Percentiles rank a stretch among this genome's conserved stretches.
Conservation (phyloP, 768 basidiomycete species). For the Panellus pusillus region DNA sequence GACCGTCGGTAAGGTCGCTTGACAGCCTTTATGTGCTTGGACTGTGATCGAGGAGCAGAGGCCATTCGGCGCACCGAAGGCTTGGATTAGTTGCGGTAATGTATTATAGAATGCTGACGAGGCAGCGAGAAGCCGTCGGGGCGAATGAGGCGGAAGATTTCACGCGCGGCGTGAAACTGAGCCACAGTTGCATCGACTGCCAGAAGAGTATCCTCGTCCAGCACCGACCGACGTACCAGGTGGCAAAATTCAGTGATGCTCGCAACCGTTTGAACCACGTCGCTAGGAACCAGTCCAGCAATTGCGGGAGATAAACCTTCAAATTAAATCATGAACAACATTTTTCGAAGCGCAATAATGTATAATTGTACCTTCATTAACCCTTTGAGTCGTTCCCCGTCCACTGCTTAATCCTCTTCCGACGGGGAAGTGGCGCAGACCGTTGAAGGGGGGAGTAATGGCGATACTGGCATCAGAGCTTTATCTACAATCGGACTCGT, state of each 20-base stretch:
- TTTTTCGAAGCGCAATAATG: no score
- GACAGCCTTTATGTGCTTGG: conserved; percentile 34
- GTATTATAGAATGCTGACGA: conserved; percentile 35
- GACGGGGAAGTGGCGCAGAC: conserved; percentile 29
- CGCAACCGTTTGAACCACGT: conserved; percentile 6
- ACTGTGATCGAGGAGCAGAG: conserved; percentile 37
- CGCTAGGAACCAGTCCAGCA: conserved; percentile 12
- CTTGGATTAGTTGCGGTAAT: conserved; percentile 18
- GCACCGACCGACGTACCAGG: conserved; percentile 5
- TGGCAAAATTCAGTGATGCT: conserved; percentile 24
- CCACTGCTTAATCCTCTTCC: conserved; percentile 35
- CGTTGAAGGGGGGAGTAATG: conserved; percentile 26
- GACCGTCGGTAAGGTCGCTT: conserved; percentile 33
- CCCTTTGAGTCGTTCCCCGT: conserved; percentile 36
- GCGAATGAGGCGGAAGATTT: conserved; percentile 17
- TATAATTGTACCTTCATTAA: background rate
- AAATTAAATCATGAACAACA: no score
- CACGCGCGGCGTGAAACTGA: conserved; percentile 10
- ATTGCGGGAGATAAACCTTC: conserved; percentile 20
- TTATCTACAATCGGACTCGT: no score
- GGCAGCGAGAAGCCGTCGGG: conserved; percentile 25
- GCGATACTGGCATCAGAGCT: no score
- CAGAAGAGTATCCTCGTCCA: conserved; percentile 13
- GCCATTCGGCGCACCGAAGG: conserved; percentile 35
- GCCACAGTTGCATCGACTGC: background rate